These are phyloP conservation scores for Stylosanthes scabra DNA, from an alignment of 331 rosid genomes.

Conservation along the genomic window DNA sequence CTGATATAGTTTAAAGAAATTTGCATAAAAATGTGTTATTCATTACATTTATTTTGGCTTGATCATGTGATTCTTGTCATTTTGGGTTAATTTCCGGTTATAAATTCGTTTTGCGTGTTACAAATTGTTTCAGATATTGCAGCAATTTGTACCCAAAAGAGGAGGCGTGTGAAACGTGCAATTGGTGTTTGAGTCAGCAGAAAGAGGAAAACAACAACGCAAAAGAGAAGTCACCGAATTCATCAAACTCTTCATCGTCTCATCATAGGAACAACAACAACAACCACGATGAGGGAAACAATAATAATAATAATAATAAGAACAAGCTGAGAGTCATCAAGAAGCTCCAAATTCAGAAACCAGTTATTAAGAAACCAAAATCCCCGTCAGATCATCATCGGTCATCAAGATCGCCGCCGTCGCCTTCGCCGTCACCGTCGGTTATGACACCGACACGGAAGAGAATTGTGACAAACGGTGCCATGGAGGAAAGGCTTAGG, in stretches of 20 bases:
- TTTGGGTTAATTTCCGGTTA: too few species aligned
- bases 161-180: conserved; percentile 64
- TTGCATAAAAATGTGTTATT: too few species aligned
- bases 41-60: too few species aligned
- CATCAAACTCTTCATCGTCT: conserved; percentile 78
- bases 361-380: conserved; percentile 68
- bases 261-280: conserved; percentile 21
- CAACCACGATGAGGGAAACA: conserved; percentile 21
- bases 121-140: conserved; percentile 63
- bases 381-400: conserved; percentile 52
- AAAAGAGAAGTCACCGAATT: conserved; percentile 68
- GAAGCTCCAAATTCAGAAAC: conserved; percentile 48
- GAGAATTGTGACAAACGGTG: conserved; percentile 61
- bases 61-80: too few species aligned
- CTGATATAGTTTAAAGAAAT: too few species aligned
- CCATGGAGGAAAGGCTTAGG: conserved; percentile 60
- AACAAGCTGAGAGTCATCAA: conserved; percentile 31
- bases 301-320: not conserved
- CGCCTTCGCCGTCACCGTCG: conserved; percentile 42
- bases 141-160: conserved; percentile 81
- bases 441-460: conserved; percentile 51
- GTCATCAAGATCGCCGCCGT: conserved; percentile 35
- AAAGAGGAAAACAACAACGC: conserved; percentile 56
- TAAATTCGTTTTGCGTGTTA: too few species aligned
- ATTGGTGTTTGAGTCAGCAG: conserved; percentile 84